A percentile compares a stretch with the other conserved stretches of the same genome.
Evolutionary conservation across 1,139 yeast species (phyloP).

Genomic region (Candida neerlandica): DNA sequence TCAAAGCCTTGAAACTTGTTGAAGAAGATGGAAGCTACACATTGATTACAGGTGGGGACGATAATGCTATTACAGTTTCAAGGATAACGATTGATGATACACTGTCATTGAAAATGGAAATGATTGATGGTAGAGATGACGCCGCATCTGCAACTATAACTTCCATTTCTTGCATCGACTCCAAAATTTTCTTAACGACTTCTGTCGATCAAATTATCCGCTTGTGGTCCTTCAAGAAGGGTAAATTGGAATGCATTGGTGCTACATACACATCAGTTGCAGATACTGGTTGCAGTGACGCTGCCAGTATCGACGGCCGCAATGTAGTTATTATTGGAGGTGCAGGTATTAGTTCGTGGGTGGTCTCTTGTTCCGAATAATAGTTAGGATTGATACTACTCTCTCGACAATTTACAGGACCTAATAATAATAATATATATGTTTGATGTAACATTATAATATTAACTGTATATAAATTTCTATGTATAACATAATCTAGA

Average conservation of each 20-base stretch:
- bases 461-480: conserved; percentile 1
- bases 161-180: conserved; percentile 44
- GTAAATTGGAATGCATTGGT: conserved; percentile 37
- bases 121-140: conserved; percentile 20
- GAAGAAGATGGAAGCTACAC: conserved; percentile 24
- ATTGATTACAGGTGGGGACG: conserved; percentile 87
- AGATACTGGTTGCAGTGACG: conserved; percentile 78
- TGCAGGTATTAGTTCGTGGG: conserved; percentile 67
- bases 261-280: conserved; percentile 77
- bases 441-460: no score
- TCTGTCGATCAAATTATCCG: conserved; percentile 82
- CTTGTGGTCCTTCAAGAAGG: conserved; percentile 53
- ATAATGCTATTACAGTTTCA: conserved; percentile 66
- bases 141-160: conserved; percentile 93
- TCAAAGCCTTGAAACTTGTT: conserved; percentile 53
- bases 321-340: conserved; percentile 61
- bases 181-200: conserved; percentile 41
- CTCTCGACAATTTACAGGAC: not conserved
- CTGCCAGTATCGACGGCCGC: conserved; percentile 26
- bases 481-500: conserved; percentile 29
- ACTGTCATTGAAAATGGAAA: not conserved
- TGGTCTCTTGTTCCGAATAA: conserved; percentile 11
- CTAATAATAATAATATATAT: no score
- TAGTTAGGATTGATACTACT: conserved; percentile 3
- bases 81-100: conserved; percentile 22